Conservation (phyloP, 805 yeast species). For the Crinitomyces ghanaensis region DNA sequence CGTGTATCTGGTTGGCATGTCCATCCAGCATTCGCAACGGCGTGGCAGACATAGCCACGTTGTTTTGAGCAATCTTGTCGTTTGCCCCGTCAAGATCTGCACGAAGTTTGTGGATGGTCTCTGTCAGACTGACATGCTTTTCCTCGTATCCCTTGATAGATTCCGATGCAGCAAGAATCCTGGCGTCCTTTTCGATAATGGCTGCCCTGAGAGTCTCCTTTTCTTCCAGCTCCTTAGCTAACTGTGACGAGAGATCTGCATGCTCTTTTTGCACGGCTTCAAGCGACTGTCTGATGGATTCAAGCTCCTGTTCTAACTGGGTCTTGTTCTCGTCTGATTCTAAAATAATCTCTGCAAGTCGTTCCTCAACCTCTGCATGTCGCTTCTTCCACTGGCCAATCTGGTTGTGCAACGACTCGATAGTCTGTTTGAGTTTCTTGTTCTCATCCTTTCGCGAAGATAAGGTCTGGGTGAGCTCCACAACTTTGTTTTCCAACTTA, state of each 20-base stretch:
- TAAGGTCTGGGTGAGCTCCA: conserved; percentile 79
- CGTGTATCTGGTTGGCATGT: too few relatives aligned
- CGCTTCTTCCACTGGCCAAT: conserved; percentile 21
- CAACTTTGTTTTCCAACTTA: conserved; percentile 92
- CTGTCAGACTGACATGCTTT: conserved; percentile 12
- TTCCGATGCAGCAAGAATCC: conserved; percentile 21
- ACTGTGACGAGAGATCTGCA: conserved; percentile 16
- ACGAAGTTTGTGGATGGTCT: conserved; percentile 28
- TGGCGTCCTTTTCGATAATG: conserved; percentile 16
- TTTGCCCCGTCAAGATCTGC: conserved; percentile 38
- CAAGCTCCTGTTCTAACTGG: conserved; percentile 13
- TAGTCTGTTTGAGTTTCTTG: conserved; percentile 53
- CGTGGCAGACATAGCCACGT: conserved; percentile 23
- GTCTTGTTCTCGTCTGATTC: conserved; percentile 18
- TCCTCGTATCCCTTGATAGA: conserved; percentile 15
- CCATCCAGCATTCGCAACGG: conserved; percentile 22
- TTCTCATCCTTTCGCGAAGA: conserved; percentile 75
- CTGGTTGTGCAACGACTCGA: conserved; percentile 30
- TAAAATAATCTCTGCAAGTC: conserved; percentile 18
- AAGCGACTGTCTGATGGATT: conserved; percentile 13
- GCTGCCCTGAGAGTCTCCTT: conserved; percentile 19
- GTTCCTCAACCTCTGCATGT: conserved; percentile 18
- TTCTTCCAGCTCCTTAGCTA: conserved; percentile 23
- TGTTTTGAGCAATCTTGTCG: conserved; percentile 19
- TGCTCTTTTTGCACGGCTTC: conserved; percentile 19